Evolutionary conservation across 768 basidiomycete species (phyloP), one percentile per base, ranked within the genome.

Genomic region (Auricularia sp.): DNA sequence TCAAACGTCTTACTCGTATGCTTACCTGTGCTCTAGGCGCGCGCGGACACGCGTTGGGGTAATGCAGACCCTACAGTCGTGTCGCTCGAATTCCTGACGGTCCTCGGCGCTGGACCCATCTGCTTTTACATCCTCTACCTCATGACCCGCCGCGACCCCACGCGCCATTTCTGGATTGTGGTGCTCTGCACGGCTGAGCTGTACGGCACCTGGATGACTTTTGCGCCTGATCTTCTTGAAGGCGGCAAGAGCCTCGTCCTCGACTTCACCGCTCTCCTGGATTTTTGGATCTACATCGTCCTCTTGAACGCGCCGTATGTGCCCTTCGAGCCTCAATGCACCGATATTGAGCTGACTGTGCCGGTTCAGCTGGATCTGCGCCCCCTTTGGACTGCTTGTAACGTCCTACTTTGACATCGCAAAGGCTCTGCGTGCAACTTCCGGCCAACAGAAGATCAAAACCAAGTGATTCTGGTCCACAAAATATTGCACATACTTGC

Each of bases 141-240:
- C 71, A 79, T 93, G 29, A 74, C 84, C 29, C 81, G 78, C 58
- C 74, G 83, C 33, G 87, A 92, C 68, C 85, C 85, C 2, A 82
- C 86, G 21, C 72, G 77, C 65, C 77, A 79, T 62, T 88, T 87
- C 71, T 94, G 91, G 91, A 83, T 92, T 62, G 78, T 91, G 54
- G 86, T 91, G 3, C 71, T 91, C 58, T 83, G 85, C 70, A 90
- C 87, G 1, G 88, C 79, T 3, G 91, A 93, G 71, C 70, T 92
- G 3, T 91, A 91, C 65, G 90, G 90, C 16, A 14, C 10, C 36
- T 91, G 86, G 86, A 91, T 93, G 91, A 93, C 90, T 2, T 93
- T 93, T 75, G 87, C 85, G 70, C 91, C 91, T 0, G 91, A 92
- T 74, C 92, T 90, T 90, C 76, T 93, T 60, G 85, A 82, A 1